phyloP scores from a whole-genome alignment of 2,329 filamentous ascomycete species.

The Zopfia rhizophila region DNA sequence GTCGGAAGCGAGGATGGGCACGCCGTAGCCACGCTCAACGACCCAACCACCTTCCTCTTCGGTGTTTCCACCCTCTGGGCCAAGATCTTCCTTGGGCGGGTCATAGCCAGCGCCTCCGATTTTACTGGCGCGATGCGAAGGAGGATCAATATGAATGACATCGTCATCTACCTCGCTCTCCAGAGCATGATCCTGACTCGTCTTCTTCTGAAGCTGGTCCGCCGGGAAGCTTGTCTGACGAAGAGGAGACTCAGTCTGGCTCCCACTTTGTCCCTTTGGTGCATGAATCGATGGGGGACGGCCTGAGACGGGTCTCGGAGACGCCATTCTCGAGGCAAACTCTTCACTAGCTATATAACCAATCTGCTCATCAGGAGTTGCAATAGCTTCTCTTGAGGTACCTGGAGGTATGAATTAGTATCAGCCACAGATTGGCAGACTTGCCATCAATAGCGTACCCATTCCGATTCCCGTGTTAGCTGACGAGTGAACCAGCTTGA shows the following conservation, averaged over 20 bases:
- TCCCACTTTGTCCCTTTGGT: conserved; percentile 56
- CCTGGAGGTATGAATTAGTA: conserved; percentile 66
- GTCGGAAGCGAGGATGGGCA: conserved; percentile 88
- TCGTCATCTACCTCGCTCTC: conserved; percentile 65
- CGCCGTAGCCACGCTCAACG: conserved; percentile 71
- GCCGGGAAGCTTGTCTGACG: conserved; percentile 62
- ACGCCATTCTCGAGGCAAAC: conserved; percentile 78
- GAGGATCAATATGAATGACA: conserved; percentile 82
- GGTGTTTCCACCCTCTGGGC: conserved; percentile 57
- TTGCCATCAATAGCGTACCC: conserved; percentile 56
- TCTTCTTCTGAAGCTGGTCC: conserved; percentile 52
- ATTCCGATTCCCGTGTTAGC: conserved; percentile 61
- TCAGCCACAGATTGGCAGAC: conserved; percentile 48
- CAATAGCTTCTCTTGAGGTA: conserved; percentile 68
- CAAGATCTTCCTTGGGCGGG: conserved; percentile 63
- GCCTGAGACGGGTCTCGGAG: conserved; percentile 67
- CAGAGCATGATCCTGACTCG: conserved; percentile 48
- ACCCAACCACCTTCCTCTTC: conserved; percentile 61
- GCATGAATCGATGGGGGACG: conserved; percentile 58
- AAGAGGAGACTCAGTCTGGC: conserved; percentile 61
- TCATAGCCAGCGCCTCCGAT: conserved; percentile 62
- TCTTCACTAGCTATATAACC: conserved; percentile 89
- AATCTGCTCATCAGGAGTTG: conserved; percentile 89
- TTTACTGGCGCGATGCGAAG: conserved; percentile 58
- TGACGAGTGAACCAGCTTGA: conserved; percentile 85